Evolutionary conservation across 306 rosid species (phyloP).

Genomic region (Psophocarpus tetragonolobus): DNA sequence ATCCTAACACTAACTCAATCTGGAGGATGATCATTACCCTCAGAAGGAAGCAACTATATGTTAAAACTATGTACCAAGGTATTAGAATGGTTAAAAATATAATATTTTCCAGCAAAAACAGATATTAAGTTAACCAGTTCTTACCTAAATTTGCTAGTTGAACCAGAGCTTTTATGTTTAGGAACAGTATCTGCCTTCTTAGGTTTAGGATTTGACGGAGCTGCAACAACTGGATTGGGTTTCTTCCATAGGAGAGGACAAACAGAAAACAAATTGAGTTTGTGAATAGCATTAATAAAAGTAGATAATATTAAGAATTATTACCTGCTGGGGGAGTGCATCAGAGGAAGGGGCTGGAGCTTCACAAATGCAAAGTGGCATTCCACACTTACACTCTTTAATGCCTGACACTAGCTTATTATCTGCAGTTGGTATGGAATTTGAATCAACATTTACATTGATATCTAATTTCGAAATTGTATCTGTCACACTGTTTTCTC

Average conservation of each 20-base stretch:
- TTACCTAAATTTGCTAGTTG: constrained; percentile 79
- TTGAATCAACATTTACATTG: constrained; percentile 43
- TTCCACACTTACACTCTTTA: constrained; percentile 89
- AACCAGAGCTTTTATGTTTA: constrained; percentile 69
- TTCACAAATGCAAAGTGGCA: constrained; percentile 98
- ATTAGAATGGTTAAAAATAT: constrained; percentile 30
- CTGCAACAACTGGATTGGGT: constrained; percentile 41
- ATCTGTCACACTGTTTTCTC: constrained; percentile 52
- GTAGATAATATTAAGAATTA: constrained; percentile 23
- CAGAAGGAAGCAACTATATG: constrained; percentile 3
- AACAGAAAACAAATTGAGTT: constrained; percentile 26
- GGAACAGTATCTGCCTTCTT: constrained; percentile 63
- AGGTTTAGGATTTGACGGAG: constrained; percentile 67
- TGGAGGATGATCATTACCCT: background rate
- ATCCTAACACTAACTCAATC: constrained; percentile 14
- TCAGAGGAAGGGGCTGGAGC: constrained; percentile 62
- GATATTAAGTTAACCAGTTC: constrained; percentile 32
- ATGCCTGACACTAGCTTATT: constrained; percentile 39
- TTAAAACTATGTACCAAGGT: constrained; percentile 2
- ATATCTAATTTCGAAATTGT: constrained; percentile 69
- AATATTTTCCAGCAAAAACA: constrained; percentile 17
- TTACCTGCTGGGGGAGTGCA: constrained; percentile 56
- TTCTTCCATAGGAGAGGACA: constrained; percentile 46
- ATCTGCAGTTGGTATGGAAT: constrained; percentile 44
- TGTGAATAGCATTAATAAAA: background rate